These are phyloP conservation scores for Alternaria atra DNA, from an alignment of 2,329 filamentous ascomycete genomes.

Conservation along the genomic window DNA sequence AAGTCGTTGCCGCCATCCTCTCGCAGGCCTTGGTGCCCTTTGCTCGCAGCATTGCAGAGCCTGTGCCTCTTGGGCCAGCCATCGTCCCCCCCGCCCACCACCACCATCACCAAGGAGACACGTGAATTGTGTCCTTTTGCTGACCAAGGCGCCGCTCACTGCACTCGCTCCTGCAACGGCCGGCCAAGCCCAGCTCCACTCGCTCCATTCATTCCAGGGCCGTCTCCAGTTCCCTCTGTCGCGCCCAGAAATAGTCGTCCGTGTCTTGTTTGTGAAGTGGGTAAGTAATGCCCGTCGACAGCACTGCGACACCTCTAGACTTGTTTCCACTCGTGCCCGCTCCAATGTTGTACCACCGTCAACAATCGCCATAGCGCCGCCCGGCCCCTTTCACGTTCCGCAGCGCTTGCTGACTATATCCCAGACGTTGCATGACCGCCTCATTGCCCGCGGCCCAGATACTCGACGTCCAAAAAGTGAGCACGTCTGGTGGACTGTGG, in stretches of 20 bases:
- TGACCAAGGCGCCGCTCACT: constrained; percentile 13
- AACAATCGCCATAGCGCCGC: constrained; percentile 41
- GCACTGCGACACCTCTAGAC: constrained; percentile 35
- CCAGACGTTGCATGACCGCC: constrained; percentile 36
- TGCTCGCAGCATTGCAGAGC: constrained; percentile 19
- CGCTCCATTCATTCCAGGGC: background rate
- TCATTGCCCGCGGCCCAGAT: constrained; percentile 24
- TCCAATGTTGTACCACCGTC: constrained; percentile 48
- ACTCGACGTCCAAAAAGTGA: constrained; percentile 10
- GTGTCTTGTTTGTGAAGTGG: constrained; percentile 17
- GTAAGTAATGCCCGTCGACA: constrained; percentile 40
- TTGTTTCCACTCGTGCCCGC: constrained; percentile 45
- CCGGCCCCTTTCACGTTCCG: constrained; percentile 38
- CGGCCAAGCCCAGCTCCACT: constrained; percentile 18
- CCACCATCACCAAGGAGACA: background rate
- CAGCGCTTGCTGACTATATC: constrained; percentile 41
- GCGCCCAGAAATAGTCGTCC: background rate
- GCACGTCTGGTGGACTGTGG: constrained; percentile 12
- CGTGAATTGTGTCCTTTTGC: constrained; percentile 14
- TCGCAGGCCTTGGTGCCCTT: constrained; percentile 22
- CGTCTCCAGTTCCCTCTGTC: background rate
- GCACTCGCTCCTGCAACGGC: constrained; percentile 28
- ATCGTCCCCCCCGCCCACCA: constrained; percentile 7
- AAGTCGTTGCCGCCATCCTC: constrained; percentile 30
- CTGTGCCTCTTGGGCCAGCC: constrained; percentile 24